Conservation (phyloP, 106 monocot species). For the Gastrodia elata region DNA sequence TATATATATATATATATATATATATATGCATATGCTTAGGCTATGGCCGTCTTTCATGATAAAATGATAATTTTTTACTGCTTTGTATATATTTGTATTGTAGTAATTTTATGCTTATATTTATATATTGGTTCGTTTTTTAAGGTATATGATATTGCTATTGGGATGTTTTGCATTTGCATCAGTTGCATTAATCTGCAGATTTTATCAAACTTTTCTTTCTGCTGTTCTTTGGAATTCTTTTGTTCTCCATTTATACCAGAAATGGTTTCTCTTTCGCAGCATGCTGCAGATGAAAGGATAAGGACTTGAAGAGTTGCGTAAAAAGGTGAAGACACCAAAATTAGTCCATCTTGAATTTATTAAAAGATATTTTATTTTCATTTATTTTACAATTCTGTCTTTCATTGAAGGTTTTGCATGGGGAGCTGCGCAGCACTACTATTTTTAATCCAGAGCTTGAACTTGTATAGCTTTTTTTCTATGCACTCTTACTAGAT, state of each 20-base stretch:
- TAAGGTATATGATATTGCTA: too few species aligned
- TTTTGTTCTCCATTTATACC: neutral
- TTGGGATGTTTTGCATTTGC: too few species aligned
- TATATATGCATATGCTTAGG: too few species aligned
- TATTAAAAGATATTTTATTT: neutral
- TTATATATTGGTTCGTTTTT: too few species aligned
- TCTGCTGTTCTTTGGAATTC: neutral
- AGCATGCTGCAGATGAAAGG: conserved; percentile 99
- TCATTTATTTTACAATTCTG: neutral
- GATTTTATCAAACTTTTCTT: neutral
- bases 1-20: too few species aligned
- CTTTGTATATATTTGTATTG: too few species aligned
- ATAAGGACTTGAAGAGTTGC: conserved; percentile 91
- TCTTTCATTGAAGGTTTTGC: conserved; percentile 46
- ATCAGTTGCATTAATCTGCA: too few species aligned
- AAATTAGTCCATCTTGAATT: neutral
- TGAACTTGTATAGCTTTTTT: conserved; percentile 52
- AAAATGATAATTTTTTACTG: too few species aligned
- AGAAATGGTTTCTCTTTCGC: conserved; percentile 4
- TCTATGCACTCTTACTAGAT: neutral
- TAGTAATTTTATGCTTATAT: too few species aligned
- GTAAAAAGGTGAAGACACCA: conserved; percentile 45
- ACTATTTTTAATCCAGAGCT: conserved; percentile 60
- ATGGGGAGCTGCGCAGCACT: conserved; percentile 53
- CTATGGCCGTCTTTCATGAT: too few species aligned